A percentile compares a stretch with the other conserved stretches of the same genome.
Evolutionary conservation across 1,284 basidiomycete genomes (phyloP).

Genomic region (Dichomitus squalens): DNA sequence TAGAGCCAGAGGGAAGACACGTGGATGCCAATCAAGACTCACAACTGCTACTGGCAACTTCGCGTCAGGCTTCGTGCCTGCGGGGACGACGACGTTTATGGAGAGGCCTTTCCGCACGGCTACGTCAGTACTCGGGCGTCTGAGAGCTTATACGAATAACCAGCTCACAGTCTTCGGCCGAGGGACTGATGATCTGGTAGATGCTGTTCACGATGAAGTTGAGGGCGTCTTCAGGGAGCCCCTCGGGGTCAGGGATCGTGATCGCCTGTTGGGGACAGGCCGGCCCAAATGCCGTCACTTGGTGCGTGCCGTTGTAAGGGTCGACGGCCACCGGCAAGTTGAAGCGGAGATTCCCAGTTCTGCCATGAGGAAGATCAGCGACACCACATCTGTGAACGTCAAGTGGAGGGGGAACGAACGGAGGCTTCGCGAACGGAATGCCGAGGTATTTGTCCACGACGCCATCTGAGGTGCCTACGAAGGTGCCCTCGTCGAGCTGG

Average conservation of each 20-base stretch:
- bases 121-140: neutral
- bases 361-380: neutral
- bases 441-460: constrained; percentile 27
- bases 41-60: constrained; percentile 16
- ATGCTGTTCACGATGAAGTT: constrained; percentile 40
- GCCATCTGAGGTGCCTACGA: constrained; percentile 26
- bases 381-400: neutral
- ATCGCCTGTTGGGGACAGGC: constrained; percentile 41
- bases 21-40: neutral
- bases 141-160: neutral
- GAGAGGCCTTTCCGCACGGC: constrained; percentile 3
- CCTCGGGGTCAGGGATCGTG: constrained; percentile 31
- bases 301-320: constrained; percentile 34
- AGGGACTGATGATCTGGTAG: constrained; percentile 36
- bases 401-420: constrained; percentile 20
- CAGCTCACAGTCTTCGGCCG: constrained; percentile 50
- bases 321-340: constrained; percentile 35
- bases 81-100: constrained; percentile 21
- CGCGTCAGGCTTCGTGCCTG: constrained; percentile 11
- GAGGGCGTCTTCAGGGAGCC: constrained; percentile 36
- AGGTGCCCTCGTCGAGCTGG: constrained; percentile 27
- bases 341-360: constrained; percentile 34
- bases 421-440: constrained; percentile 32
- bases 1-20: neutral
- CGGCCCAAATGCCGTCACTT: constrained; percentile 33